Base-by-base conservation (phyloP, 768 basidiomycete genomes). In the Suillus plorans region DNA sequence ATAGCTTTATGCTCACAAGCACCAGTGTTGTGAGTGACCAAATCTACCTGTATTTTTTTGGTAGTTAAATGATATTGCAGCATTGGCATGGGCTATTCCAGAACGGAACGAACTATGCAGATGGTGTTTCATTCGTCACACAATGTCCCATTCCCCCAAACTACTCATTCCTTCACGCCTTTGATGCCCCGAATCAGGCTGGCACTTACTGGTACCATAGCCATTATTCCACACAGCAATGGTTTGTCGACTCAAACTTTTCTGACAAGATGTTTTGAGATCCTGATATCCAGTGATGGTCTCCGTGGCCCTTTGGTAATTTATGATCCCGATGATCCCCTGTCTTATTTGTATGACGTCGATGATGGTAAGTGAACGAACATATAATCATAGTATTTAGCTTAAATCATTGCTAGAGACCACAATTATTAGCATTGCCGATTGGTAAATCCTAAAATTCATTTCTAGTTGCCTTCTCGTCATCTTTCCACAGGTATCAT, bases 151-250 rank as follows among this genome's bases (percentile, higher is more conserved):
- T 52, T 18, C 8, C 25, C 7, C 25, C 16, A 9, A 52, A 52
- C 25, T 1, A 16, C 25, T 52, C 25, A 8, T 52, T 52, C 16
- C 25, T 49, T 13, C 16, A 52, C 4, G 16, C 50, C 16, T 52
- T 52, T 16, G 25, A 28, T 18, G 50, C 16, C 16, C 50, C 50
- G 8, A 52, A 52, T 18, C 50, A 78, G 63, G 60, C 73, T 7
- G 73, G 73, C 9, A 74, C 72, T 25, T 73, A 61, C 62, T 76
- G 78, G 76, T 80, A 82, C 56, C 78, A 82, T 57, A 73, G 73
- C 34, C 76, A 77, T 60, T 70, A 77, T 55, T 69, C 79, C 4
- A 81, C 83, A 2, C 81, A 82, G 56, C 56, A 50, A 28, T 50
- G 49, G 49, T 50, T 16, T 50, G 25, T 50, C 16, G 4, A 14